phyloP scores from a whole-genome alignment of 1,139 yeast species.

The Torulaspora globosa region DNA sequence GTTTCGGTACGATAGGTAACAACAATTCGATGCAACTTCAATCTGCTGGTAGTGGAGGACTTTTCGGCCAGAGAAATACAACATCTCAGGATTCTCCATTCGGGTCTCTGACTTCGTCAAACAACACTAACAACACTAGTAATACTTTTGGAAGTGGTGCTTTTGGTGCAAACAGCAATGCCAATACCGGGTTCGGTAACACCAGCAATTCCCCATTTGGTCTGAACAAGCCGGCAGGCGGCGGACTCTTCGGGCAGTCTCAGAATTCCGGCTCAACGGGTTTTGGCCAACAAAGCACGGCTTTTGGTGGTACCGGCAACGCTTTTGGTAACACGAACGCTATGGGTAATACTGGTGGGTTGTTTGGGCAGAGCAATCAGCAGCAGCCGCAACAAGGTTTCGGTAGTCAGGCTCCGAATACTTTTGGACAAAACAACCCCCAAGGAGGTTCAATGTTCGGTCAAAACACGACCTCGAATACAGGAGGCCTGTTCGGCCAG shows the following conservation, averaged over 20 bases:
- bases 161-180: slow-evolving; percentile 17
- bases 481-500: slow-evolving; percentile 35
- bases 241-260: slow-evolving; percentile 31
- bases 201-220: slow-evolving; percentile 28
- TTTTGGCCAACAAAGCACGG: slow-evolving; percentile 12
- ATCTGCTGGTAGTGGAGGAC: slow-evolving; percentile 25
- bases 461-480: slow-evolving; percentile 19
- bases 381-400: slow-evolving; percentile 12
- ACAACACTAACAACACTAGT: slow-evolving; percentile 14
- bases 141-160: slow-evolving; percentile 17
- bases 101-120: slow-evolving; percentile 16
- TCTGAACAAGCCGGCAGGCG: slow-evolving; percentile 25
- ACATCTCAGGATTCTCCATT: slow-evolving; percentile 21
- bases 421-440: slow-evolving; percentile 19
- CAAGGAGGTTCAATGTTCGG: slow-evolving; percentile 34
- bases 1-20: slow-evolving; percentile 26
- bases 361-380: slow-evolving; percentile 24
- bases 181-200: slow-evolving; percentile 23
- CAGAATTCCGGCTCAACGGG: slow-evolving; percentile 14
- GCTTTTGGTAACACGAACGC: slow-evolving; percentile 16
- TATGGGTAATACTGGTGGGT: slow-evolving; percentile 21
- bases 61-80: slow-evolving; percentile 34
- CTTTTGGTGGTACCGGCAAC: slow-evolving; percentile 13
- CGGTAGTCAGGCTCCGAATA: slow-evolving; percentile 18
- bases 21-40: slow-evolving; percentile 19